Evolutionary conservation across 148 eudicot genomes (phyloP), one percentile per base, ranked within the genome.

Genomic region (Vaccinium myrtillus): DNA sequence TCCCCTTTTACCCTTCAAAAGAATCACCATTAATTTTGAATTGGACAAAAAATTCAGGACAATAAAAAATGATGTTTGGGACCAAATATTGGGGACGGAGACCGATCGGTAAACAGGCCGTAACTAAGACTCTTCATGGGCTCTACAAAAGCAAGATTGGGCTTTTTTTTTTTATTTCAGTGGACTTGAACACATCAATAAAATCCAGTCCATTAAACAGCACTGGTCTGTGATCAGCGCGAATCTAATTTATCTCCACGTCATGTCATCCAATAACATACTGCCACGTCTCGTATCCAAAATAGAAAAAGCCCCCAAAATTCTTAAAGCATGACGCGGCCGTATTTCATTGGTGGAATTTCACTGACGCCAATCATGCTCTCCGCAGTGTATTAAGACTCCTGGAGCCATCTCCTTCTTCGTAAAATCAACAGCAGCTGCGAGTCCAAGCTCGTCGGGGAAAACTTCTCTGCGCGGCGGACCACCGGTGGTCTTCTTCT

Each of bases 221-320:
- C 46, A 43, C 39, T 36, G 3, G 39, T 36, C 39, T 36, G 39
- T 36, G 39, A 36, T 2, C 46, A 43, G 6, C 46, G 0, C 46
- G 46, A 43, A 43, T 19, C 77, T 75, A 75, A 11, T 36, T n/a
- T n/a, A 11, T 0, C 80, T 77, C 59, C 53, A 50, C 61, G 21
- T 77, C 80, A 51, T 16, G 1, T 3, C 3, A 2, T 27, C 74
- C 75, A 81, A 48, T 81, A 12, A n/a, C 1, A 2, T 8, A 10
- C 15, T 23, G 83, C 83, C 83, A 65, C 83, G 83, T 81, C 23
- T 43, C 50, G 18, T 19, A 16, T 56, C 19, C 6, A 54, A 49
- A 77, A 10, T 36, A 36, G 39, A 36, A 36, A 39, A 39, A 5
- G 43, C 0, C 43, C 5, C 16, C 18, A 0, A 1, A 12, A 1